Base-by-base conservation (phyloP, 805 yeast species). In the Babjeviella inositovora region DNA sequence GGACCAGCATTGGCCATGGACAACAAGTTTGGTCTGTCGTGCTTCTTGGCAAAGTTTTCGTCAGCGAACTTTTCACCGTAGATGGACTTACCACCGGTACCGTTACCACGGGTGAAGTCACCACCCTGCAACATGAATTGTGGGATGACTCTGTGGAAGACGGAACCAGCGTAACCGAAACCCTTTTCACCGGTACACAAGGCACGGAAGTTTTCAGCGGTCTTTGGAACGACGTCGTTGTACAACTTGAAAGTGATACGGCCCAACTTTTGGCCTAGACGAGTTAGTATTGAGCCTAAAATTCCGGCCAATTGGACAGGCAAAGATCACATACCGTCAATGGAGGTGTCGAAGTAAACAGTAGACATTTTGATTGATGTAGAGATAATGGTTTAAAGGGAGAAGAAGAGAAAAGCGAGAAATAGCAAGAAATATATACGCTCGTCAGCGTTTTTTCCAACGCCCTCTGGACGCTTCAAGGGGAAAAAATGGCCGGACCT, bases 1-100 rank as follows among this genome's bases (percentile, higher is more conserved):
- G 93, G 93, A 40, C 96, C 96, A 34, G 96, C 92, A 51, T 87
- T 87, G 51, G 96, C 96, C 96, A 87, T 87, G 32, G 94, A 81
- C 53, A 55, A 76, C 57, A 67, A 84, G 34, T 66, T 67, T 65
- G 63, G 92, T 71, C 53, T 70, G 62, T 59, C 61, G 58, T 87
- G 96, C 45, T 53, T 72, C 58, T 60, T 58, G 45, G 42, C 34
- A 46, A 77, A 77, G 67, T 74, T 76, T 50, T 77, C 92, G 43
- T 77, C 92, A 21, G 62, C 62, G 54, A 77, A 77, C 48, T 64
- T 71, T 30, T 64, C 70, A 39, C 87, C 87, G 52, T 77, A 55
- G 30, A 55, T 56, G 22, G 62, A 55, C 39, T 52, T 54, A 25
- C 62, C 62, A 25, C 62, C 62, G 29, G 48, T 43, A 17, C 62